Evolutionary conservation across 2,329 filamentous ascomycete species (phyloP).

Genomic region (Acrocalymma vagum): DNA sequence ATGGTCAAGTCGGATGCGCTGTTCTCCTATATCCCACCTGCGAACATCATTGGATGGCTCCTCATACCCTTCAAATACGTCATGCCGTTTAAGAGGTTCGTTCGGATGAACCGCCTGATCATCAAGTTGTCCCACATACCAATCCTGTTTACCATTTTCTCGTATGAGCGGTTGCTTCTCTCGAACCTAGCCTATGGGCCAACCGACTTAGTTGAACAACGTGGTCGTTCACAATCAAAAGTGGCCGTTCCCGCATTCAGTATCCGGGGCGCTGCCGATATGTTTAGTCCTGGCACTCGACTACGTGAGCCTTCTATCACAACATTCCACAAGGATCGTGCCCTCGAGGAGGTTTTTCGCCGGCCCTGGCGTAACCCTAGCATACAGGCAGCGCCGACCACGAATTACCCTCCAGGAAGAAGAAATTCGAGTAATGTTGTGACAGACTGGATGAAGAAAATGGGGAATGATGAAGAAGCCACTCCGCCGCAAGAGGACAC

Average conservation of each 20-base stretch:
- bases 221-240: conserved; percentile 66
- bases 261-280: conserved; percentile 53
- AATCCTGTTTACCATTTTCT: conserved; percentile 83
- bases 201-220: conserved; percentile 83
- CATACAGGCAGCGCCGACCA: conserved; percentile 31
- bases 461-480: conserved; percentile 68
- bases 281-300: conserved; percentile 76
- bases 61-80: conserved; percentile 83
- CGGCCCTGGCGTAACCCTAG: conserved; percentile 69
- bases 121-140: conserved; percentile 94
- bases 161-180: conserved; percentile 85
- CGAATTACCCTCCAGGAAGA: conserved; percentile 60
- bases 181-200: conserved; percentile 80
- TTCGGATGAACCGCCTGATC: conserved; percentile 85
- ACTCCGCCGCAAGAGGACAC: conserved; percentile 70
- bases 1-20: conserved; percentile 98
- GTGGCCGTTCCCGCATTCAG: conserved; percentile 58
- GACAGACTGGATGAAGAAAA: conserved; percentile 85
- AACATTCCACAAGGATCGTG: conserved; percentile 88
- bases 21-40: conserved; percentile 91
- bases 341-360: conserved; percentile 90
- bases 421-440: conserved; percentile 83
- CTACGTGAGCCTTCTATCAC: conserved; percentile 86
- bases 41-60: conserved; percentile 91
- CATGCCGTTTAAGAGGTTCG: conserved; percentile 81